Evolutionary conservation across 1,284 basidiomycete genomes (phyloP).

Genomic region (Puccinia sorghi): DNA sequence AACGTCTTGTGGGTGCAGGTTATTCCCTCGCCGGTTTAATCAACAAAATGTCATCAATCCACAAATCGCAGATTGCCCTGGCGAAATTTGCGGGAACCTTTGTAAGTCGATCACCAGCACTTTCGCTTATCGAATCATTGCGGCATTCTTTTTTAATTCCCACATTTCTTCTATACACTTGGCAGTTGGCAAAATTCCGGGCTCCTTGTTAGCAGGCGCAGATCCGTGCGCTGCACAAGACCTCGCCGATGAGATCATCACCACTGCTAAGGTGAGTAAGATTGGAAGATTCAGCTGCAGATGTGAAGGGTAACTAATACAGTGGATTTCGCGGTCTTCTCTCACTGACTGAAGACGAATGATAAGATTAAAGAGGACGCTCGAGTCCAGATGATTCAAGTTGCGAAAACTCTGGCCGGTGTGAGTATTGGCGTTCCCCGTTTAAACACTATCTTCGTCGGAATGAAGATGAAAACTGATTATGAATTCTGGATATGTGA

Average conservation of each 20-base stretch:
- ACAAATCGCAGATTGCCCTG: neutral
- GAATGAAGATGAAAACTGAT: neutral
- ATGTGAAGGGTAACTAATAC: neutral
- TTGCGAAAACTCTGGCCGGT: neutral
- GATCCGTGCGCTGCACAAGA: slow-evolving; percentile 27
- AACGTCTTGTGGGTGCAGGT: neutral
- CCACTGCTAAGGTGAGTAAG: slow-evolving; percentile 6
- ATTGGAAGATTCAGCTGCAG: neutral
- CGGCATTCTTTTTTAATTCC: neutral
- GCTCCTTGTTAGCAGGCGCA: neutral
- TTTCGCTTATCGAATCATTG: neutral
- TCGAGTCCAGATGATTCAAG: neutral
- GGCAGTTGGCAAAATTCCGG: slow-evolving; percentile 5
- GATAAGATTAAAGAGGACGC: neutral
- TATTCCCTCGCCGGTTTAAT: slow-evolving; percentile 17
- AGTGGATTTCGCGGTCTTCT: neutral
- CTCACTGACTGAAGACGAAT: neutral
- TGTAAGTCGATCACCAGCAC: slow-evolving; percentile 17
- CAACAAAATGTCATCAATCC: neutral
- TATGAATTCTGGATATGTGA: neutral
- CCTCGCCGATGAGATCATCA: slow-evolving; percentile 30
- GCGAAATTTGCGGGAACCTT: slow-evolving; percentile 6
- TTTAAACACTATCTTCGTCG: neutral
- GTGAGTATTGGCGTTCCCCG: slow-evolving; percentile 15
- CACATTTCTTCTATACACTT: neutral